phyloP scores from a whole-genome alignment of 371 early-diverging fungal species.

The Apophysomyces sp. region DNA sequence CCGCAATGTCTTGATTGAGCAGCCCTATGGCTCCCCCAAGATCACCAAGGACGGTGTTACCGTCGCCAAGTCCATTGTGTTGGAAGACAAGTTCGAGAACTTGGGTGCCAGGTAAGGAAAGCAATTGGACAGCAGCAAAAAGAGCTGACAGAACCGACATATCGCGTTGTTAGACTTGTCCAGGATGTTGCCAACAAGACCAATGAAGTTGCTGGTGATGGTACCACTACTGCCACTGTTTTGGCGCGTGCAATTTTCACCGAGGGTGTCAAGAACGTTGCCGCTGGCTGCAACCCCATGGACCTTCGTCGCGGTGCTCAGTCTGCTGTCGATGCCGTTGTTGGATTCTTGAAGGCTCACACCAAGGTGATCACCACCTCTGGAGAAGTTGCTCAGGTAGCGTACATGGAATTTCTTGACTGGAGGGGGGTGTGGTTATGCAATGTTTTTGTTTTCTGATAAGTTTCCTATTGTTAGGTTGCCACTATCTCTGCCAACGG shows the following conservation, averaged over 20 bases:
- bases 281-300: constrained; percentile 98
- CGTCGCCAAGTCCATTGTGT: constrained; percentile 94
- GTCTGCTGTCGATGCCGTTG: constrained; percentile 88
- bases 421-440: not conserved
- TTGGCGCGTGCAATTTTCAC: constrained; percentile 97
- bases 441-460: too few species aligned
- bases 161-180: constrained; percentile 65
- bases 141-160: not conserved
- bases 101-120: constrained; percentile 83
- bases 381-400: constrained; percentile 92
- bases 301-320: constrained; percentile 96
- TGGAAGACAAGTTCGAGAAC: constrained; percentile 97
- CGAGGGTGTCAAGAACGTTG: constrained; percentile 98
- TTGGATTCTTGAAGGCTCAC: constrained; percentile 85
- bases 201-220: constrained; percentile 98
- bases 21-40: constrained; percentile 96
- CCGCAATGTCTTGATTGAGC: constrained; percentile 97
- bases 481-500: constrained; percentile 99
- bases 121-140: not conserved
- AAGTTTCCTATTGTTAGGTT: constrained; percentile 46
- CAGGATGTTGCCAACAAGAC: constrained; percentile 99
- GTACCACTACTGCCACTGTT: constrained; percentile 98
- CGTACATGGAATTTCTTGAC: not conserved
- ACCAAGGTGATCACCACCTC: constrained; percentile 90
- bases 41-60: constrained; percentile 99